Evolutionary conservation across 768 basidiomycete genomes (phyloP).

Genomic region (Thelephora ganbajun): DNA sequence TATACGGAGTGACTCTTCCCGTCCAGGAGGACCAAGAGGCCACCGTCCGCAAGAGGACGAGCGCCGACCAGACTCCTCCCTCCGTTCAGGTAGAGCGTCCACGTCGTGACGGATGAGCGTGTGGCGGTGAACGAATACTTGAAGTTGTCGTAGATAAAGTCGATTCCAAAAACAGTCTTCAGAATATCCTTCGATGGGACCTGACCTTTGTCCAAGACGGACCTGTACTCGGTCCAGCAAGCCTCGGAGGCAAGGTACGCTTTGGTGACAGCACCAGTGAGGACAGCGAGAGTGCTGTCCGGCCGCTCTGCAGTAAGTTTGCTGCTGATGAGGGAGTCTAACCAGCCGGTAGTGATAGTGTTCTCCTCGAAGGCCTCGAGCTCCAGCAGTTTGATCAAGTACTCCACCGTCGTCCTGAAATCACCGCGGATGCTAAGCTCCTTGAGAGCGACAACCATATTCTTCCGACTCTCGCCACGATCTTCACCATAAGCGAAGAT

Average conservation of each 20-base stretch:
- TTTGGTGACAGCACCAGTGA: constrained; percentile 93
- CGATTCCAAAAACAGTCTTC: constrained; percentile 91
- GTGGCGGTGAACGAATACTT: constrained; percentile 95
- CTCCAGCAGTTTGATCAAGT: constrained; percentile 94
- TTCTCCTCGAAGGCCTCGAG: constrained; percentile 94
- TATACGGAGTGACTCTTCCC: constrained; percentile 95
- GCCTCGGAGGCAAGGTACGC: constrained; percentile 82
- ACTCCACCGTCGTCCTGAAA: constrained; percentile 97
- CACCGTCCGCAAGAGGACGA: constrained; percentile 87
- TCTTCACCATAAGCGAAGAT: constrained; percentile 99
- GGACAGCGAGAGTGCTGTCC: constrained; percentile 81
- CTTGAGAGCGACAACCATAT: constrained; percentile 98
- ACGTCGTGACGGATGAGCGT: constrained; percentile 74
- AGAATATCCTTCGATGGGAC: constrained; percentile 89
- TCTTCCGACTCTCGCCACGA: constrained; percentile 88
- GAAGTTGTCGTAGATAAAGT: constrained; percentile 94
- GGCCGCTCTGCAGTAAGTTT: constrained; percentile 96
- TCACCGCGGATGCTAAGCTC: constrained; percentile 98
- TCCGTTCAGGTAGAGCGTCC: constrained; percentile 95
- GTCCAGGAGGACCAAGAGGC: constrained; percentile 80
- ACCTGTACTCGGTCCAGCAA: constrained; percentile 87
- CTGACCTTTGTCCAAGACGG: constrained; percentile 94
- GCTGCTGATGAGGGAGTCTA: constrained; percentile 92
- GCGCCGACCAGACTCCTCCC: constrained; percentile 87
- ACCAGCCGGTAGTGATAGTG: constrained; percentile 96